Percentiles rank a stretch among this genome's conserved stretches.
These are phyloP conservation scores for Penicillium sp. DNA, from an alignment of 2,329 filamentous ascomycete genomes.

Conservation along the genomic window DNA sequence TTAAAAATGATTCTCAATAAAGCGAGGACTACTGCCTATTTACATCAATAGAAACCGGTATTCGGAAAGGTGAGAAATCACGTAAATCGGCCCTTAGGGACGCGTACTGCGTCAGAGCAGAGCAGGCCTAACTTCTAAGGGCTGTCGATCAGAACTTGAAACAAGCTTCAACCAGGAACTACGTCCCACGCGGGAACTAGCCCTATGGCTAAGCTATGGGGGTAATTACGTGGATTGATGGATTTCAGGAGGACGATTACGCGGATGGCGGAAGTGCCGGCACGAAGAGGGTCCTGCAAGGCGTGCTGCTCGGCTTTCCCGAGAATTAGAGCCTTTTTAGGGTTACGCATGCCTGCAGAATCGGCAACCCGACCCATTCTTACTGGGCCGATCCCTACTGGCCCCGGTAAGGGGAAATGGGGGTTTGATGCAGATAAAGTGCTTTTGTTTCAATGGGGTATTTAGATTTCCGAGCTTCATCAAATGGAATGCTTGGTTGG, in stretches of 20 bases:
- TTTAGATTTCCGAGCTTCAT: neutral
- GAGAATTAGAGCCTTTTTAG: conserved; percentile 4
- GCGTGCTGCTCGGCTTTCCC: neutral
- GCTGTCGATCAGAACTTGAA: neutral
- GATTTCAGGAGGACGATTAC: neutral
- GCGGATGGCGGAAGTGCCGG: neutral
- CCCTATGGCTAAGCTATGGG: neutral
- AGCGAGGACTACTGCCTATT: neutral
- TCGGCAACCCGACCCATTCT: neutral
- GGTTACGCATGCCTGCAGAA: neutral
- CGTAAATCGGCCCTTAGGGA: neutral
- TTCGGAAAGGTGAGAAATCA: neutral
- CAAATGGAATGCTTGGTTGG: too few relatives aligned
- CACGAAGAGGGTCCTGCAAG: neutral
- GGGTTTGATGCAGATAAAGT: neutral
- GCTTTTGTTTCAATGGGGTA: neutral
- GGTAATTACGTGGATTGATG: neutral
- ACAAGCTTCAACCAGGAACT: neutral
- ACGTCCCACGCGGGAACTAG: neutral
- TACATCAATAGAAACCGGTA: neutral
- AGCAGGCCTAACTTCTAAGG: neutral
- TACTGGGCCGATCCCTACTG: neutral
- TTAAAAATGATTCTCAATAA: neutral
- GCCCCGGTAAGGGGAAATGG: neutral
- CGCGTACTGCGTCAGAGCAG: neutral